Conservation (phyloP, 2,329 filamentous ascomycete genomes). For the Chrysosporium queenslandicum region DNA sequence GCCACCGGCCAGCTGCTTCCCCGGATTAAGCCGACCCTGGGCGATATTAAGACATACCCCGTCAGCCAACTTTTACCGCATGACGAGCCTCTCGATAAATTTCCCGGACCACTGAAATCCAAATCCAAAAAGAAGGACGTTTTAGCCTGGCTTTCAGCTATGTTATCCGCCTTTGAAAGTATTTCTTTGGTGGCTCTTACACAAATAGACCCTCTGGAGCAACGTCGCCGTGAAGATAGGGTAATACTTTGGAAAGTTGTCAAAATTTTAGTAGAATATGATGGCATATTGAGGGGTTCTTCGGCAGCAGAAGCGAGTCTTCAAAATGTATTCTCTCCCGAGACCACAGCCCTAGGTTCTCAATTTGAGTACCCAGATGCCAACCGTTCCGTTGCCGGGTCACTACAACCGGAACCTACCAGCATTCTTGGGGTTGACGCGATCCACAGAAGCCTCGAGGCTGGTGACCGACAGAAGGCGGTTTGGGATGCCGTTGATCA, state of each 20-base stretch:
- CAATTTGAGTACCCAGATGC: neutral
- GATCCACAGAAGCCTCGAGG: slow-evolving; percentile 44
- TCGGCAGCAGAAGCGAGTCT: slow-evolving; percentile 63
- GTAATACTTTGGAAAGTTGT: slow-evolving; percentile 81
- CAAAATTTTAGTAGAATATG: slow-evolving; percentile 70
- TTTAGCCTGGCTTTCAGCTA: slow-evolving; percentile 64
- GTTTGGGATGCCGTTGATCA: slow-evolving; percentile 91
- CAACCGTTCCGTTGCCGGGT: neutral
- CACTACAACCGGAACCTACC: slow-evolving; percentile 12
- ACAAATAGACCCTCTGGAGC: slow-evolving; percentile 40
- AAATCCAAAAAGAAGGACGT: slow-evolving; percentile 97
- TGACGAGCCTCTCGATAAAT: slow-evolving; percentile 62
- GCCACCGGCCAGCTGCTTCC: slow-evolving; percentile 61
- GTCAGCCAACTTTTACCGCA: slow-evolving; percentile 64
- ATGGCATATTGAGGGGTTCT: slow-evolving; percentile 69
- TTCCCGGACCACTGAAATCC: slow-evolving; percentile 78
- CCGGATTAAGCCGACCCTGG: slow-evolving; percentile 70
- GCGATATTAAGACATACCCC: slow-evolving; percentile 68
- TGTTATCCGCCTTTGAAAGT: slow-evolving; percentile 64
- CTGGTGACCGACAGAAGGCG: slow-evolving; percentile 79
- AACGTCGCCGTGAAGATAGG: slow-evolving; percentile 63
- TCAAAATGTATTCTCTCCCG: slow-evolving; percentile 55
- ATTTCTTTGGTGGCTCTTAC: slow-evolving; percentile 37
- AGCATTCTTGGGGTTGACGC: slow-evolving; percentile 9
- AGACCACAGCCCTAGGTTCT: slow-evolving; percentile 13